A percentile compares a stretch with the other conserved stretches of the same genome.
Evolutionary conservation across 176 grass and related monocot genomes (phyloP).

Genomic region (Tillandsia leiboldiana): DNA sequence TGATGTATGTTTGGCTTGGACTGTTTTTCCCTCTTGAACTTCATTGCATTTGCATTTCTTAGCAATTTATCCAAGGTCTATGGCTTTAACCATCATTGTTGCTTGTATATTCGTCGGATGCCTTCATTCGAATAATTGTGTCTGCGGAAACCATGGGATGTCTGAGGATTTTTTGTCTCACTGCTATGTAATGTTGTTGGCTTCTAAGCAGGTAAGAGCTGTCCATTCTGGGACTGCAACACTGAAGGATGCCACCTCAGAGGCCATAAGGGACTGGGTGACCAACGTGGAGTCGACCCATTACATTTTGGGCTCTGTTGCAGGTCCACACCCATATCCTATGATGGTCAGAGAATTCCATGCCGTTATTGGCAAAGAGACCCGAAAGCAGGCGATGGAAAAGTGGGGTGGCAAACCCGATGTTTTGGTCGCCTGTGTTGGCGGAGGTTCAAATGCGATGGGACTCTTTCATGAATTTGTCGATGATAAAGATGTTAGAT

Average conservation of each 20-base stretch:
- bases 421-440: constrained; percentile 88
- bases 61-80: too few relatives aligned
- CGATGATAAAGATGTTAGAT: constrained; percentile 67
- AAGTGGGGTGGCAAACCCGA: constrained; percentile 91
- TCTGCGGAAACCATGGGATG: too few relatives aligned
- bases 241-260: constrained; percentile 88
- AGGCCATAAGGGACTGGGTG: constrained; percentile 96
- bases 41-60: too few relatives aligned
- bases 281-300: constrained; percentile 87
- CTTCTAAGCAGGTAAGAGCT: constrained; percentile 57
- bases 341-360: constrained; percentile 99
- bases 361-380: constrained; percentile 82
- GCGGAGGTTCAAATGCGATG: constrained; percentile 95
- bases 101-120: too few relatives aligned
- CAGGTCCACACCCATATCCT: constrained; percentile 87
- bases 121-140: too few relatives aligned
- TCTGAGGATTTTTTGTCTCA: not conserved
- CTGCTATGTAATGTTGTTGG: not conserved
- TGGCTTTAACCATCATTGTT: too few relatives aligned
- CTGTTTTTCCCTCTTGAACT: not conserved
- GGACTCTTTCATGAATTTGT: constrained; percentile 96
- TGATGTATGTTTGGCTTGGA: not conserved
- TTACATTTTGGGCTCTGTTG: constrained; percentile 87
- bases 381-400: constrained; percentile 73
- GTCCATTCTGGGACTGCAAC: constrained; percentile 89